phyloP scores from a whole-genome alignment of 1,139 yeast genomes.

The Pichia sp. region DNA sequence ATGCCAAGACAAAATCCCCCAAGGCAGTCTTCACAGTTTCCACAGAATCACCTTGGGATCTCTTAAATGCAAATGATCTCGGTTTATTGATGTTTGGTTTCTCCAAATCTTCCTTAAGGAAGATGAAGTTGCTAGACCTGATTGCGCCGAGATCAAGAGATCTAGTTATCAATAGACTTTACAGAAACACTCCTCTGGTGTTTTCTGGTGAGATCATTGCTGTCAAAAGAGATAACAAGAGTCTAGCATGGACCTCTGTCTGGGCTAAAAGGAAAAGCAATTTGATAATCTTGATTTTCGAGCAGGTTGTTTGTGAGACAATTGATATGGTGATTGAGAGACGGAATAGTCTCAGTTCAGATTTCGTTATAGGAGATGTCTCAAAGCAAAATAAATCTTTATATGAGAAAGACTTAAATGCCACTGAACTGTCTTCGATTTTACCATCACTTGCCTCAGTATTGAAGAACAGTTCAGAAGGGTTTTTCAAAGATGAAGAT shows the following conservation, averaged over 20 bases:
- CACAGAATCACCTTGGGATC: conserved; percentile 69
- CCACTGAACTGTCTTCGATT: conserved; percentile 32
- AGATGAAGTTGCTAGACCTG: conserved; percentile 67
- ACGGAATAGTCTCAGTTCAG: conserved; percentile 17
- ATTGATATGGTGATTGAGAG: conserved; percentile 54
- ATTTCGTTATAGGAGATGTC: conserved; percentile 35
- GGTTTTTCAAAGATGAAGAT: conserved; percentile 21
- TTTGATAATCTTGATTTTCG: conserved; percentile 77
- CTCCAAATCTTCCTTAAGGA: conserved; percentile 57
- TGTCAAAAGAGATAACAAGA: conserved; percentile 44
- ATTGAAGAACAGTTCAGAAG: conserved; percentile 12
- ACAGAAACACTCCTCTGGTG: conserved; percentile 40
- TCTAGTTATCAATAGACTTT: conserved; percentile 56
- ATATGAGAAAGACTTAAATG: conserved; percentile 27
- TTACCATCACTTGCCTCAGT: conserved; percentile 27
- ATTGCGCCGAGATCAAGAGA: conserved; percentile 73
- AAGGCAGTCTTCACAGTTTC: conserved; percentile 84
- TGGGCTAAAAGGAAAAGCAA: conserved; percentile 82
- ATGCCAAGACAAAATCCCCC: conserved; percentile 64
- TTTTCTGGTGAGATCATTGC: conserved; percentile 63
- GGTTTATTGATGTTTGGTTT: conserved; percentile 88
- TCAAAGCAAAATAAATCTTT: conserved; percentile 43
- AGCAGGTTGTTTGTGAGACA: conserved; percentile 81
- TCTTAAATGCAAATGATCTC: conserved; percentile 82
- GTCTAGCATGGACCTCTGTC: conserved; percentile 69